phyloP scores from a whole-genome alignment of 1,139 yeast species.

The Sugiyamaella novakii region DNA sequence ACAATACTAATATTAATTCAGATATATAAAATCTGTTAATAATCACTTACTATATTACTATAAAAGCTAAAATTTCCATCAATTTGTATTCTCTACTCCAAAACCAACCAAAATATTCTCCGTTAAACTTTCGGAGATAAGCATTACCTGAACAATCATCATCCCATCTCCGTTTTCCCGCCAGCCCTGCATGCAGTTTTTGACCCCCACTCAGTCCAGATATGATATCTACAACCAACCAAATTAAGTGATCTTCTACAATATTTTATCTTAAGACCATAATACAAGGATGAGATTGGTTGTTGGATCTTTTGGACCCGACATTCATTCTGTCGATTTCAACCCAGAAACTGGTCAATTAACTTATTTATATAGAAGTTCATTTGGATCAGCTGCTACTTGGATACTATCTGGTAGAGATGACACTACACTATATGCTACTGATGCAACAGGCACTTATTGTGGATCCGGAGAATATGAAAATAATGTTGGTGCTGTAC shows the following conservation, averaged over 20 bases:
- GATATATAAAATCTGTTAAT: no score
- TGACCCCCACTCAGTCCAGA: background rate
- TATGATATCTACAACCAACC: conserved; percentile 1
- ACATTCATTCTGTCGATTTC: conserved; percentile 20
- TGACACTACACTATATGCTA: conserved; percentile 13
- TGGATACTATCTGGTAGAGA: conserved; percentile 18
- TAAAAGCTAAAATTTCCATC: no score
- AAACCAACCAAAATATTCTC: no score
- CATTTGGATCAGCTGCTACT: conserved; percentile 19
- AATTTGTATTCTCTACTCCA: no score
- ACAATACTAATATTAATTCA: no score
- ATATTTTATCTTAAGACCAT: no score
- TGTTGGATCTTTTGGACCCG: conserved; percentile 23
- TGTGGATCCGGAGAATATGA: conserved; percentile 20
- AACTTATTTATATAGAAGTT: conserved; percentile 8
- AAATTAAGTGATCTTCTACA: no score
- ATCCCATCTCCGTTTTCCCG: no score
- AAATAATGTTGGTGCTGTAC: conserved; percentile 17
- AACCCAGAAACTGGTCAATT: conserved; percentile 10
- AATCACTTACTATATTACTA: no score
- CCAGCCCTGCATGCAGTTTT: background rate
- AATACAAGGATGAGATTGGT: conserved; percentile 20
- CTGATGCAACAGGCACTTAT: conserved; percentile 19
- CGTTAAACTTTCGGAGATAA: background rate
- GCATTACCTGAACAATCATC: background rate